Base-by-base conservation (phyloP, 2,329 filamentous ascomycete species). In the Botrytis sinoallii region DNA sequence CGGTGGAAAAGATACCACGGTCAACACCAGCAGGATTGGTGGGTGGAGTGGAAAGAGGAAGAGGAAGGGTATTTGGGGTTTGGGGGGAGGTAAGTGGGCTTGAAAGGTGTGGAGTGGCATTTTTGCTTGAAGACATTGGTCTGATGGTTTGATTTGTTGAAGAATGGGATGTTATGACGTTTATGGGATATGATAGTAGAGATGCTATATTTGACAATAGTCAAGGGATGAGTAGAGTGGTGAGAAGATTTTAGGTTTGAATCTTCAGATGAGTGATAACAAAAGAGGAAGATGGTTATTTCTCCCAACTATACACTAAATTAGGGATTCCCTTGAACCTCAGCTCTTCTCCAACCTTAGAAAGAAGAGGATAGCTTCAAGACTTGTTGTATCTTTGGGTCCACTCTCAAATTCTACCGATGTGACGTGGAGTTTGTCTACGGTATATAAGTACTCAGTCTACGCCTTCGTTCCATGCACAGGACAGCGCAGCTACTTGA, bases 1-100 rank as follows among this genome's bases (percentile, higher is more conserved):
- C 5, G n/a, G 29, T 60, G 8, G 57, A 35, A 35, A 35, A 35
- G 57, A 60, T 60, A 35, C 57, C 57, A 35, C 20, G 57, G 18
- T 60, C 57, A 60, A 60, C 57, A 60, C 57, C 29, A 60, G 57
- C 57, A 60, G 57, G 57, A 35, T 22, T 22, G 57, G 57, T 35
- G 32, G 18, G 57, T 10, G 5, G 32, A 35, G 57, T 35, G 20
- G 18, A 35, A 22, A 35, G 29, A 22, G 18, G 9, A 20, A 32
- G 18, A 10, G 57, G 9, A 22, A 35, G 57, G 22, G 3, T 22
- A 5, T n/a, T 16, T 25, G 25, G 12, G 25, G 25, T 16, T n/a
- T 16, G 25, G 48, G 48, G 25, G n/a, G 48, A n/a, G 25, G 48
- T 29, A 1, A 12, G 48, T 59, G 29, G 57, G 20, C 4, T 18